Base-by-base conservation (phyloP, 2,329 filamentous ascomycete genomes). In the Xylaria sp. region DNA sequence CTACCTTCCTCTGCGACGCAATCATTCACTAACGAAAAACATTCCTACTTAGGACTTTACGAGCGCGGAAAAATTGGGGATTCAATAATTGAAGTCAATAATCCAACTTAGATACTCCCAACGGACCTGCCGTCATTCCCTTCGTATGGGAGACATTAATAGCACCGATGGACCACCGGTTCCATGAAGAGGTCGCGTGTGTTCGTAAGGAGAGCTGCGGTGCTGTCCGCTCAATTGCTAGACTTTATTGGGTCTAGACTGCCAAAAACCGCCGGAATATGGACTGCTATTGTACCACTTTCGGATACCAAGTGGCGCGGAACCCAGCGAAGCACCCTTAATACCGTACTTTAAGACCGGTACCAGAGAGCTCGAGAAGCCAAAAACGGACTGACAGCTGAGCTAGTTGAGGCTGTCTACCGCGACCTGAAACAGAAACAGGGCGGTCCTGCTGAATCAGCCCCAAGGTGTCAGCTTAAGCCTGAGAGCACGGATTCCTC, bases 361-460 rank as follows among this genome's bases (percentile, higher is more conserved):
- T 62, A 53, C 44, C 20, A 58, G 31, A 40, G 59, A 53, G 49
- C 9, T 10, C 42, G 44, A 58, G 51, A 26, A 15, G 23, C 65
- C 65, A 13, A 64, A 63, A 56, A 40, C 10, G 59, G 67, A 61
- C 48, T 6, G 42, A 23, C 48, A 67, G 68, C 68, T 70, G 68
- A 68, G 65, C 20, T 15, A 54, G 59, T 59, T 26, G 68, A 70
- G 68, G 68, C 68, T 65, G 68, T 63, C 49, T 63, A 60, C 61
- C 63, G 15, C 20, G 23, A 68, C 68, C 65, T 68, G 65, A 68
- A 69, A 65, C 65, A 60, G 58, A 70, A 65, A 65, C 62, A 65
- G 68, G 68, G 61, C 61, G 65, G 53, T 44, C 17, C 49, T 53
- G 68, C 62, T 70, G 61, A 67, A 65, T 65, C 62, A 65, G 65